Conservation (phyloP, 2,329 filamentous ascomycete species). For the Diplodia scrobiculata region DNA sequence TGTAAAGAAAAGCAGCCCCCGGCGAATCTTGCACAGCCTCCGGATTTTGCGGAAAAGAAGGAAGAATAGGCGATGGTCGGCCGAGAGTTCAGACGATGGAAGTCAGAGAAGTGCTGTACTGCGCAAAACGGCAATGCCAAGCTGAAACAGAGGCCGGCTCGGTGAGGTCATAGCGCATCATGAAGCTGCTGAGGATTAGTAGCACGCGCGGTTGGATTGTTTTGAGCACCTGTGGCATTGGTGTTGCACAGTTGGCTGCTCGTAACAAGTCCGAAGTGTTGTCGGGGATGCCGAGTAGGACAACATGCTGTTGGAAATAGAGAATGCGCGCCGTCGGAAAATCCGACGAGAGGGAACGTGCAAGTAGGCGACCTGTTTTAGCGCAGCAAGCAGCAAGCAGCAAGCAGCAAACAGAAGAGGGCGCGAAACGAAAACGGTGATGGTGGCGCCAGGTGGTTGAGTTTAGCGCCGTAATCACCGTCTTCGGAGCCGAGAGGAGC, state of each 20-base stretch:
- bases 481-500: background rate
- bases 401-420: background rate
- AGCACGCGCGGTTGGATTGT: background rate
- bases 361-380: background rate
- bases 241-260: background rate
- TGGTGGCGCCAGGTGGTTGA: background rate
- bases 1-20: background rate
- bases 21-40: background rate
- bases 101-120: background rate
- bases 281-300: background rate
- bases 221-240: background rate
- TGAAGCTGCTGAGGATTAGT: background rate
- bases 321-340: background rate
- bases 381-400: background rate
- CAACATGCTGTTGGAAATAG: background rate
- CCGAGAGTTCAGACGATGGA: slow-evolving; percentile 2
- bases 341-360: background rate
- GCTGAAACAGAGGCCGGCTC: slow-evolving; percentile 3
- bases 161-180: background rate
- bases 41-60: background rate
- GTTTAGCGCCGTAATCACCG: background rate
- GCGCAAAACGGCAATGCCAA: slow-evolving; percentile 4
- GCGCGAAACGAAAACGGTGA: background rate
- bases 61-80: slow-evolving; percentile 10
- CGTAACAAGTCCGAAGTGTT: background rate